Evolutionary conservation across 2,329 filamentous ascomycete genomes (phyloP).

Genomic region (Bipolaris sorokiniana): DNA sequence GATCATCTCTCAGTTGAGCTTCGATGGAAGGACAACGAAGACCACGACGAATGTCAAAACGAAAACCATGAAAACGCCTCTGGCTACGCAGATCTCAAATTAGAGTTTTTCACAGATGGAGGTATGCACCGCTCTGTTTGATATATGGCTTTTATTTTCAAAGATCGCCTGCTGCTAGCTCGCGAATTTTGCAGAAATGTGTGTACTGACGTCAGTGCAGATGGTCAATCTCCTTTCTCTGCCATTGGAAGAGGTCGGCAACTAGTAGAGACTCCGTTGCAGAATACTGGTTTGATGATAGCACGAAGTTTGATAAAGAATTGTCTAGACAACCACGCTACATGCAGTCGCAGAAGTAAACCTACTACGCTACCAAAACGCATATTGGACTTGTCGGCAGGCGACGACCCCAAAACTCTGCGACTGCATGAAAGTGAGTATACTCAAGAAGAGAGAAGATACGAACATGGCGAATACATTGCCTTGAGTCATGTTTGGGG

Average conservation of each 20-base stretch:
- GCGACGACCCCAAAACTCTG: slow-evolving; percentile 39
- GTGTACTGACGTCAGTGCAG: slow-evolving; percentile 30
- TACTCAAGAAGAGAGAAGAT: slow-evolving; percentile 31
- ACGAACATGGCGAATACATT: slow-evolving; percentile 43
- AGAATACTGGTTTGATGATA: slow-evolving; percentile 35
- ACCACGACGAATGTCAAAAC: slow-evolving; percentile 25
- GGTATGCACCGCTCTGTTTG: slow-evolving; percentile 28
- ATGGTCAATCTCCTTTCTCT: slow-evolving; percentile 43
- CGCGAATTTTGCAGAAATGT: slow-evolving; percentile 2
- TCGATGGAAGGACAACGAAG: slow-evolving; percentile 35
- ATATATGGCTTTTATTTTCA: neutral
- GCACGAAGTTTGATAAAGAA: slow-evolving; percentile 36
- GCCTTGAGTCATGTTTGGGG: slow-evolving; percentile 46
- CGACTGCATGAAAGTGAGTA: slow-evolving; percentile 39
- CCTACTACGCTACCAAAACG: slow-evolving; percentile 38
- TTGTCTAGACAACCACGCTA: slow-evolving; percentile 40
- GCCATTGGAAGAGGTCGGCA: slow-evolving; percentile 44
- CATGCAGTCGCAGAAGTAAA: slow-evolving; percentile 32
- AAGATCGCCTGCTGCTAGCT: slow-evolving; percentile 8
- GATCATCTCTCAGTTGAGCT: slow-evolving; percentile 45
- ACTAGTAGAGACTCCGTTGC: slow-evolving; percentile 38
- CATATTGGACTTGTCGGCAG: slow-evolving; percentile 37
- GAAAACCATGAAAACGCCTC: slow-evolving; percentile 29
- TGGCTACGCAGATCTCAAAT: slow-evolving; percentile 43
- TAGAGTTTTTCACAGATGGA: slow-evolving; percentile 47